A percentile compares a stretch with the other conserved stretches of the same genome.
These are phyloP conservation scores for Cystobasidium slooffiae DNA, from an alignment of 1,284 basidiomycete species.

Conservation along the genomic window DNA sequence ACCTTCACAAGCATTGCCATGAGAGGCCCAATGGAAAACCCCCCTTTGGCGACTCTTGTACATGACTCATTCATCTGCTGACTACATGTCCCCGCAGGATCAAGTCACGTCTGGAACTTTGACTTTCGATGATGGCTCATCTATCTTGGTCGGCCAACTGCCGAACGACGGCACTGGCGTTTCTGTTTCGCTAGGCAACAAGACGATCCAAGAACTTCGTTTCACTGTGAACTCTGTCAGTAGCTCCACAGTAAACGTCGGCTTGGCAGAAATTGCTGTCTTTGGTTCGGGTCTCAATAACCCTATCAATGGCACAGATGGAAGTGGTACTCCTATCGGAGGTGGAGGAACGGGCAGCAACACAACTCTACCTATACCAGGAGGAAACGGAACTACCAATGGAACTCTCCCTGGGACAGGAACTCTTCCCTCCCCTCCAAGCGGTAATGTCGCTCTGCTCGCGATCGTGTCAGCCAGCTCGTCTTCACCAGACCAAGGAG, in stretches of 20 bases:
- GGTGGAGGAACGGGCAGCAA: slow-evolving; percentile 8
- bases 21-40: no score
- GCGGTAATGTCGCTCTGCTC: slow-evolving; percentile 30
- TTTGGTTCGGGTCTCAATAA: slow-evolving; percentile 41
- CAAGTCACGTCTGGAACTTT: slow-evolving; percentile 46
- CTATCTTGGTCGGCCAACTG: not conserved
- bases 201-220: slow-evolving; percentile 44
- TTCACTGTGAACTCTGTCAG: slow-evolving; percentile 46
- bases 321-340: slow-evolving; percentile 22
- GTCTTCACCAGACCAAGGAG: slow-evolving; percentile 18
- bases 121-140: slow-evolving; percentile 44
- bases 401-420: not conserved
- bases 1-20: not conserved
- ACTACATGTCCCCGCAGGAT: slow-evolving; percentile 22
- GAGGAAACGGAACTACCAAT: slow-evolving; percentile 1
- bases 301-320: slow-evolving; percentile 19
- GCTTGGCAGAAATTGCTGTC: slow-evolving; percentile 48
- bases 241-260: slow-evolving; percentile 30
- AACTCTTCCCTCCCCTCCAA: not conserved
- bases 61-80: not conserved
- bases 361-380: not conserved
- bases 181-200: slow-evolving; percentile 35
- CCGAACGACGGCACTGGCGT: slow-evolving; percentile 12
- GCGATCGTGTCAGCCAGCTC: slow-evolving; percentile 37
- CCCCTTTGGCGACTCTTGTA: no score